A percentile compares a stretch with the other conserved stretches of the same genome.
These are phyloP conservation scores for Aspergillus haitiensis DNA, from an alignment of 495 filamentous ascomycete species.

Conservation along the genomic window DNA sequence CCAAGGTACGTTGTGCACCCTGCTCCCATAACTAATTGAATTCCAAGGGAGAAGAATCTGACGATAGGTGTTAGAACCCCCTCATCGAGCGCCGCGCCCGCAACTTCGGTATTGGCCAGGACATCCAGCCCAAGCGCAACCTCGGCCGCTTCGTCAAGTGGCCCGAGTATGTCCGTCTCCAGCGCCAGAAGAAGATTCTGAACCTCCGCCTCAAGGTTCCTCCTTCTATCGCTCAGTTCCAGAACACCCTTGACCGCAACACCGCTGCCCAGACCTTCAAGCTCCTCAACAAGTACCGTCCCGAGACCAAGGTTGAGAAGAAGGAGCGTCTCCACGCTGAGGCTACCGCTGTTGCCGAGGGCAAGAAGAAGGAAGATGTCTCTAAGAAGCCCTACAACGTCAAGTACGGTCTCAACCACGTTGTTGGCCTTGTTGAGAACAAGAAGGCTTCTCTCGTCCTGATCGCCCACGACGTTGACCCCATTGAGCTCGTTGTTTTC, in stretches of 20 bases:
- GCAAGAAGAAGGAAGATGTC: conserved; percentile 99
- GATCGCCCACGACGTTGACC: conserved; percentile 99
- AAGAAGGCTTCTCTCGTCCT: conserved; percentile 99
- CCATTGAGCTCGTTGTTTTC: conserved; percentile 99
- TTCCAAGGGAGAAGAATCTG: conserved; percentile 30
- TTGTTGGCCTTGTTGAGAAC: conserved; percentile 99
- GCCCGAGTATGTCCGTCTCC: conserved; percentile 97
- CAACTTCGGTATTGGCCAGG: conserved; percentile 99
- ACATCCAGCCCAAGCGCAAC: conserved; percentile 96
- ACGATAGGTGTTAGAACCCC: conserved; percentile 70
- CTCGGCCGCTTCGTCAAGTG: conserved; percentile 99
- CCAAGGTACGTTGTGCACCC: conserved; percentile 71
- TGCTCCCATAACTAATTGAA: conserved; percentile 27
- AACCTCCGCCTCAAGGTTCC: conserved; percentile 98
- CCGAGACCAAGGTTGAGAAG: conserved; percentile 99
- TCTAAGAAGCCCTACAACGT: conserved; percentile 99
- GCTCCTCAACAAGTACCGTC: conserved; percentile 99
- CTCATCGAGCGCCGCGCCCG: conserved; percentile 96
- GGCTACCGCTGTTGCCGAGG: conserved; percentile 92
- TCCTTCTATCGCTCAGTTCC: conserved; percentile 96
- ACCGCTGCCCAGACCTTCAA: conserved; percentile 95
- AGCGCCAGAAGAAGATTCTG: conserved; percentile 99
- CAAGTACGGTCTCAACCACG: conserved; percentile 99
- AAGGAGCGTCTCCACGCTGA: conserved; percentile 98
- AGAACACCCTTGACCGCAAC: conserved; percentile 96